A percentile compares a stretch with the other conserved stretches of the same genome.
Evolutionary conservation across 306 rosid species (phyloP).

Genomic region (Castanea mollissima): DNA sequence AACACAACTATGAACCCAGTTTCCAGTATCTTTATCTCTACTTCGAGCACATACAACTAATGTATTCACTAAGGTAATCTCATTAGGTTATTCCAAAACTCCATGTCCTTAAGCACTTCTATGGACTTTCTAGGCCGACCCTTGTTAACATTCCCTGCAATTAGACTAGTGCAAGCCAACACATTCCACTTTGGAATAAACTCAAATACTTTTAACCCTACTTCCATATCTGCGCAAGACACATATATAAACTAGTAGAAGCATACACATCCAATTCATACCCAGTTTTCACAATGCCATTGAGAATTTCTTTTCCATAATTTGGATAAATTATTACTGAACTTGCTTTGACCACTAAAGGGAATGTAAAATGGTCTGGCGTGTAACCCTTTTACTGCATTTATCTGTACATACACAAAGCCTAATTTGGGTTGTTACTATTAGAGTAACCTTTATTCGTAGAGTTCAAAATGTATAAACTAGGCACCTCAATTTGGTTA

Average conservation of each 20-base stretch:
- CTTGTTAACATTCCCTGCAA: constrained; percentile 55
- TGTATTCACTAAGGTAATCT: constrained; percentile 68
- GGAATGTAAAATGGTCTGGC: constrained; percentile 73
- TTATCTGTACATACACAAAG: constrained; percentile 43
- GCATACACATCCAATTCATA: constrained; percentile 49
- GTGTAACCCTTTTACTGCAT: constrained; percentile 55
- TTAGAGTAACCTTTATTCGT: constrained; percentile 65
- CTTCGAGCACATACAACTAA: constrained; percentile 66
- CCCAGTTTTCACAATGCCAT: constrained; percentile 58
- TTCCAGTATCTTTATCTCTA: constrained; percentile 59
- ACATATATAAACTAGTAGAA: constrained; percentile 66
- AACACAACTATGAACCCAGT: constrained; percentile 40
- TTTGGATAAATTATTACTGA: constrained; percentile 19
- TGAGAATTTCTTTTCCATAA: constrained; percentile 59
- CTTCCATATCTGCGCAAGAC: constrained; percentile 35
- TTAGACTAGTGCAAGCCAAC: constrained; percentile 80
- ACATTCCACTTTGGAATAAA: constrained; percentile 62
- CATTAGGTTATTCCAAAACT: constrained; percentile 51
- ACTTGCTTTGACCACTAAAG: constrained; percentile 68
- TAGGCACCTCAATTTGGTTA: constrained; percentile 44
- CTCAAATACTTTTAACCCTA: constrained; percentile 60
- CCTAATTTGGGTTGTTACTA: constrained; percentile 38
- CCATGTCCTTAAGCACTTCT: constrained; percentile 53
- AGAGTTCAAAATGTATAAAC: constrained; percentile 72
- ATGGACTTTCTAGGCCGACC: constrained; percentile 34